Base-by-base conservation (phyloP, 108 stramenopile genomes). In the Nitzschia inconspicua region DNA sequence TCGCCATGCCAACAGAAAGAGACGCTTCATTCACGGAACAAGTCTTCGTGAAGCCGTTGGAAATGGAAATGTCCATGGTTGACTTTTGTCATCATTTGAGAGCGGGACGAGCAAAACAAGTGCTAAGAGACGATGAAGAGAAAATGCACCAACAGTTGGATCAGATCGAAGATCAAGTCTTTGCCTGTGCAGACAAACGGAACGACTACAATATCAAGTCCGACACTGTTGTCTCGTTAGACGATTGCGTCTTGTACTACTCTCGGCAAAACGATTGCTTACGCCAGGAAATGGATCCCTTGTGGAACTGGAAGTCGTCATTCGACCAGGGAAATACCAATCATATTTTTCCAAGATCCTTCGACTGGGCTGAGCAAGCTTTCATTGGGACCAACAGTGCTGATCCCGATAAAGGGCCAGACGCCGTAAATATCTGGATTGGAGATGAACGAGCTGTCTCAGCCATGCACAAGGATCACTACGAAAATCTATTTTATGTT, bases 361-460 rank as follows among this genome's bases (percentile, higher is more conserved):
- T 54, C 37, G 35, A 32, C 37, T 54, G 52, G 52, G 52, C 52
- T n/a, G 52, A 54, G 24, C 35, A 54, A 54, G 52, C 52, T 4
- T 54, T 54, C 11, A 37, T 54, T 31, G 52, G 52, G 4, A 24
- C 30, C 32, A 31, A 13, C 13, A 46, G 16, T 1, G 0, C 44
- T 16, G 28, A 0, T n/a, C 11, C 37, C 11, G 14, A 10, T 39
- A 9, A 4, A 23, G 52, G 52, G 7, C 52, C 52, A 7, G 96
- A 98, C 51, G 97, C 97, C 3, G 66, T 95, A 5, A 98, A 98
- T 69, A 48, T 98, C 27, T 98, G 97, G 97, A 87, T 98, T 36
- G 97, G 97, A 2, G 88, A 96, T 63, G 89, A 92, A 46, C 60
- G 73, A 19, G 78, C 94, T 0, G 72, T 89, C 19, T 97, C 97